Conservation (phyloP, 2,329 filamentous ascomycete genomes). For the Ceratocystis colombiana region DNA sequence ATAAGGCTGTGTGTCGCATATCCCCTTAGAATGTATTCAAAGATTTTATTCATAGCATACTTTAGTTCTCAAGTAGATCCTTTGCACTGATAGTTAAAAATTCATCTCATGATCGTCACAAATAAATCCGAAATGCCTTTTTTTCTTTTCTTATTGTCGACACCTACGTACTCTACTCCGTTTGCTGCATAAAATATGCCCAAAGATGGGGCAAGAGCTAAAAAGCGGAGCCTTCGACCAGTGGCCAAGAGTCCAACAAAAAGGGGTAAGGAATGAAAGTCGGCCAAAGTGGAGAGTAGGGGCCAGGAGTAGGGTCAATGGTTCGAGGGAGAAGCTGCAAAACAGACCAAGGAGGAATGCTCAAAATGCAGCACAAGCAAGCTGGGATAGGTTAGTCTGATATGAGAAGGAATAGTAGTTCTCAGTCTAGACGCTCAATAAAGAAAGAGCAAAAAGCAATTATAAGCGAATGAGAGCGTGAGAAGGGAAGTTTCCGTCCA, state of each 20-base stretch:
- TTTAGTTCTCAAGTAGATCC: background rate
- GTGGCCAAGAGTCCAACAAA: background rate
- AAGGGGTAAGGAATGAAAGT: background rate
- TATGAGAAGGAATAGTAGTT: conserved; percentile 8
- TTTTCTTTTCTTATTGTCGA: background rate
- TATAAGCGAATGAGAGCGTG: background rate
- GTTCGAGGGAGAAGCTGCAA: conserved; percentile 7
- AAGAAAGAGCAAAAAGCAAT: background rate
- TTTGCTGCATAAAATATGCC: conserved; percentile 8
- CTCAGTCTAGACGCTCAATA: background rate
- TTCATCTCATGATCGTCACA: background rate
- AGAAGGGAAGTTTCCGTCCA: background rate
- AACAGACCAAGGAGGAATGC: conserved; percentile 3
- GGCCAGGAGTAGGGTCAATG: background rate
- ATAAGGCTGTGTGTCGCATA: background rate
- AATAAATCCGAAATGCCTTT: background rate
- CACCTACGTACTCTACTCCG: background rate
- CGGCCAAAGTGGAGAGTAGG: background rate
- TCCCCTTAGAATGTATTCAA: background rate
- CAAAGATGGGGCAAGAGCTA: background rate
- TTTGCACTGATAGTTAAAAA: conserved; percentile 1
- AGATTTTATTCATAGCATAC: background rate
- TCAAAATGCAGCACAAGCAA: background rate
- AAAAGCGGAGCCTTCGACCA: background rate
- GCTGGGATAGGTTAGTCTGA: conserved; percentile 4